phyloP scores from a whole-genome alignment of 1,284 basidiomycete genomes.

The Caloboletus inedulis region DNA sequence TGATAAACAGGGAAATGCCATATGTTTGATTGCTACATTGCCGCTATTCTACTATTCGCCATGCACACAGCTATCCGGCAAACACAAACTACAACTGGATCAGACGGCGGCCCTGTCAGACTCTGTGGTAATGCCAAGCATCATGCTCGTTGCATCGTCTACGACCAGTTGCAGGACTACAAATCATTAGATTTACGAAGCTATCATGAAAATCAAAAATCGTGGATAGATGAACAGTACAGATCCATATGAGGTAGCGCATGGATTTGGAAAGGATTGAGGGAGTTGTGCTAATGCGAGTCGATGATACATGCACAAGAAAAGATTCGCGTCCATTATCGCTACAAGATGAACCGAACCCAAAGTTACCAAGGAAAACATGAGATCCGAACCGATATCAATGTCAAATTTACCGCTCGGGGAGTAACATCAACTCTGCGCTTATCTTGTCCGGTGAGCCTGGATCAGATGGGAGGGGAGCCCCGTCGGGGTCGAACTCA shows the following conservation, averaged over 20 bases:
- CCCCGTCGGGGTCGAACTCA: constrained; percentile 31
- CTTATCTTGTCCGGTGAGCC: constrained; percentile 33
- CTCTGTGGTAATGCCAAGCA: background rate
- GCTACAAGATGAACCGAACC: constrained; percentile 15
- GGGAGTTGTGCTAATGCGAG: constrained; percentile 13
- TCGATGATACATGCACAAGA: constrained; percentile 20
- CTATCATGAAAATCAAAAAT: constrained; percentile 8
- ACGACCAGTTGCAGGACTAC: background rate
- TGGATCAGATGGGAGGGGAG: constrained; percentile 26
- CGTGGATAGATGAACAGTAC: constrained; percentile 14
- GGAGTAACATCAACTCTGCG: constrained; percentile 28
- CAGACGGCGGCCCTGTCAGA: background rate
- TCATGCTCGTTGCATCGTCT: background rate
- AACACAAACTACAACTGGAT: background rate
- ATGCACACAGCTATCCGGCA: no score
- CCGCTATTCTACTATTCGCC: no score
- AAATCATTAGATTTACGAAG: constrained; percentile 2
- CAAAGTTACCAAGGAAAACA: background rate
- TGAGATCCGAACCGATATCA: constrained; percentile 2
- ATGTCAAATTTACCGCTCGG: constrained; percentile 26
- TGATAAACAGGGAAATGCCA: background rate
- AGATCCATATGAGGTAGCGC: constrained; percentile 18
- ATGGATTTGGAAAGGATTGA: background rate
- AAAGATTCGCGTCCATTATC: constrained; percentile 19
- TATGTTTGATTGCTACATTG: background rate